Evolutionary conservation across 2,329 filamentous ascomycete species (phyloP).

Genomic region (Gaeumannomyces sp.): DNA sequence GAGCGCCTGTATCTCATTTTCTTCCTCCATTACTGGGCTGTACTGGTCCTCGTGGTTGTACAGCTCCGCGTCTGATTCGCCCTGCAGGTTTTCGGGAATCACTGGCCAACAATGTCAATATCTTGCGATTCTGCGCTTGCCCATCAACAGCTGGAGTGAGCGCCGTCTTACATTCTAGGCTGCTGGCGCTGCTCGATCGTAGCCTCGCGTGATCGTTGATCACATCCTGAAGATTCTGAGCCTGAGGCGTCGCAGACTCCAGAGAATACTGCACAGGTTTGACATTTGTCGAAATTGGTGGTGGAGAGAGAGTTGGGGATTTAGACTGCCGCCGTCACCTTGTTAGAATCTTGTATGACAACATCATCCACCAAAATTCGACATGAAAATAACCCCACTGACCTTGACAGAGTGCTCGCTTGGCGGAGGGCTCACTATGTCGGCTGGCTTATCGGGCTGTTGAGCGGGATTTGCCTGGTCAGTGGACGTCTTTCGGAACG

Average conservation of each 20-base stretch:
- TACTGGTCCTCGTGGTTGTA: slow-evolving; percentile 46
- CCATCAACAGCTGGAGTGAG: not conserved
- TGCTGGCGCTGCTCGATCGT: slow-evolving; percentile 64
- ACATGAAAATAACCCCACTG: slow-evolving; percentile 10
- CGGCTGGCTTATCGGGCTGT: slow-evolving; percentile 23
- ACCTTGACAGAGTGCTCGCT: slow-evolving; percentile 32
- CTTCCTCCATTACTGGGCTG: slow-evolving; percentile 32
- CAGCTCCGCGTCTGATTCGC: slow-evolving; percentile 47
- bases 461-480: slow-evolving; percentile 14
- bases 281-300: slow-evolving; percentile 70
- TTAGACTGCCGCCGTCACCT: slow-evolving; percentile 17
- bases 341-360: not conserved
- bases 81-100: slow-evolving; percentile 42
- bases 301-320: slow-evolving; percentile 48
- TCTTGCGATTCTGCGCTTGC: not conserved
- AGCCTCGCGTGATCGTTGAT: slow-evolving; percentile 47
- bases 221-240: slow-evolving; percentile 75
- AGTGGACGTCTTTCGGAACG: slow-evolving; percentile 2
- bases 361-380: not conserved
- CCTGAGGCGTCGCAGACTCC: slow-evolving; percentile 70
- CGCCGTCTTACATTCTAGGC: slow-evolving; percentile 63
- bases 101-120: slow-evolving; percentile 34
- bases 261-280: slow-evolving; percentile 58
- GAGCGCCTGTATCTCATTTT: slow-evolving; percentile 62
- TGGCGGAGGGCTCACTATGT: slow-evolving; percentile 28